Evolutionary conservation across 2,329 filamentous ascomycete genomes (phyloP).

Genomic region (Nemania sp.): DNA sequence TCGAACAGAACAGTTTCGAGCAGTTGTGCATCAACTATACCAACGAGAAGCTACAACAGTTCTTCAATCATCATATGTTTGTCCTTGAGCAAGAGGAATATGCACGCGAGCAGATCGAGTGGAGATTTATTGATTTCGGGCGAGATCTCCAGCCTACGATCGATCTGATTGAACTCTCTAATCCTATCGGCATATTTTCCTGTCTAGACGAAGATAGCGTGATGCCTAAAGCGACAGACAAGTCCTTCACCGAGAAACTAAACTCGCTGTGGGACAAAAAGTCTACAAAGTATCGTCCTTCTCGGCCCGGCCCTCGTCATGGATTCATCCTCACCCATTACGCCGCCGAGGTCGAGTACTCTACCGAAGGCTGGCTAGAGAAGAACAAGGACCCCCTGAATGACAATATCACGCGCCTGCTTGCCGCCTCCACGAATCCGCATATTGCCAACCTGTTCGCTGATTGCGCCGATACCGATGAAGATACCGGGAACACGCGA

Average conservation of each 20-base stretch:
- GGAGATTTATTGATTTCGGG: conserved; percentile 99
- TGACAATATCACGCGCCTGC: conserved; percentile 89
- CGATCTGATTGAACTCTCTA: conserved; percentile 92
- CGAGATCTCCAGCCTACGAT: conserved; percentile 97
- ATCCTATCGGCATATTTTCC: conserved; percentile 98
- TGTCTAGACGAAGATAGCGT: conserved; percentile 97
- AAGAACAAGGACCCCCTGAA: conserved; percentile 99
- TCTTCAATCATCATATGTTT: conserved; percentile 99
- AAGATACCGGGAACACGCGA: conserved; percentile 66
- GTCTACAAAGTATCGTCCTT: conserved; percentile 87
- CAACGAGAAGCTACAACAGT: conserved; percentile 98
- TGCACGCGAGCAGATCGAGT: conserved; percentile 95
- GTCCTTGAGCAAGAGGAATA: conserved; percentile 98
- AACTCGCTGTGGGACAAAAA: conserved; percentile 96
- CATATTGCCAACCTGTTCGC: conserved; percentile 84
- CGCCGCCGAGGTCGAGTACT: conserved; percentile 96
- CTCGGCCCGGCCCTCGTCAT: conserved; percentile 71
- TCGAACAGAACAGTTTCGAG: conserved; percentile 97
- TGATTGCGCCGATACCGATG: conserved; percentile 83
- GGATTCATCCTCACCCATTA: conserved; percentile 98
- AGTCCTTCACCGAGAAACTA: conserved; percentile 96
- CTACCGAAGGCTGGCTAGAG: conserved; percentile 91
- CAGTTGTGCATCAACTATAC: conserved; percentile 99
- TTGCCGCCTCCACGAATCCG: conserved; percentile 78
- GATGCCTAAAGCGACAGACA: conserved; percentile 98